Evolutionary conservation across 2,329 filamentous ascomycete species (phyloP).

Genomic region (Aspergillus nomiae): DNA sequence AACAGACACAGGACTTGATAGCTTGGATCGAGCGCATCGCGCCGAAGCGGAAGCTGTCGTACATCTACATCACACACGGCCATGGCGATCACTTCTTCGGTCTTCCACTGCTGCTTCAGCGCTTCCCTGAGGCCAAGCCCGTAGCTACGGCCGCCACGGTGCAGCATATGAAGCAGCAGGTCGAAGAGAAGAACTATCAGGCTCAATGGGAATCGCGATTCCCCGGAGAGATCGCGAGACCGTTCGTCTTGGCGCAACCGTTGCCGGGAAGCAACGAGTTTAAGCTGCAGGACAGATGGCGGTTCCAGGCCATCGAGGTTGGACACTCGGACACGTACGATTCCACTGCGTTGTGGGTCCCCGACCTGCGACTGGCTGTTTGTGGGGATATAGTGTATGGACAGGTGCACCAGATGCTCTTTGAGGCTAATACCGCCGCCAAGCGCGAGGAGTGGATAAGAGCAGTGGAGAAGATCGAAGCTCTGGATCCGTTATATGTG

Average conservation of each 20-base stretch:
- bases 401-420: constrained; percentile 13
- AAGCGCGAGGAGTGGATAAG: constrained; percentile 12
- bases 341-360: constrained; percentile 10
- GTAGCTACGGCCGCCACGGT: constrained; percentile 8
- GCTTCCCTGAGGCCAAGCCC: constrained; percentile 28
- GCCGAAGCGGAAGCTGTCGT: constrained; percentile 29
- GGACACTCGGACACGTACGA: constrained; percentile 11
- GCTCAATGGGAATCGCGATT: constrained; percentile 5
- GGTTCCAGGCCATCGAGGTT: constrained; percentile 5
- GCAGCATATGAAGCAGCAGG: constrained; percentile 10
- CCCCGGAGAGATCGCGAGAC: constrained; percentile 6
- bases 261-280: constrained; percentile 3
- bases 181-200: constrained; percentile 1
- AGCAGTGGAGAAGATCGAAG: constrained; percentile 9
- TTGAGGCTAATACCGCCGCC: constrained; percentile 4
- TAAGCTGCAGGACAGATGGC: constrained; percentile 1
- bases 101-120: constrained; percentile 26
- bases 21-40: constrained; percentile 41
- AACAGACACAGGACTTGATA: constrained; percentile 32
- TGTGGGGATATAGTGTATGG: constrained; percentile 12
- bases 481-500: constrained; percentile 8
- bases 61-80: constrained; percentile 48
- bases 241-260: constrained; percentile 1
- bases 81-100: constrained; percentile 48
- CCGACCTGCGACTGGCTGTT: constrained; percentile 8